A percentile compares a stretch with the other conserved stretches of the same genome.
phyloP scores from a whole-genome alignment of 225 moss, liverwort and hornwort genomes.

The Rhytidiadelphus loreus region DNA sequence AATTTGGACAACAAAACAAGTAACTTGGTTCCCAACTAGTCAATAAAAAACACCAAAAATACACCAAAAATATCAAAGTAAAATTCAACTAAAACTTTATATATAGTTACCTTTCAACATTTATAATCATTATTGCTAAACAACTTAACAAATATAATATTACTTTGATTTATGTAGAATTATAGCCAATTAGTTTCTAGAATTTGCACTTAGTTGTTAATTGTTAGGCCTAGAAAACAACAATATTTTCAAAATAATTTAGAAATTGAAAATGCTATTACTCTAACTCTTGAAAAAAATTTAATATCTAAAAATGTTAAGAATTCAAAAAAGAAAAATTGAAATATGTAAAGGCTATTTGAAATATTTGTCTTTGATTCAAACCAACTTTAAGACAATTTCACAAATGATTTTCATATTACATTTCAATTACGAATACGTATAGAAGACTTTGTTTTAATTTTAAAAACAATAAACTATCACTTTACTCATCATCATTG shows the following conservation, averaged over 20 bases:
- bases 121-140: rapidly evolving
- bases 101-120: neutral
- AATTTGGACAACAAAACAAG: too few species aligned
- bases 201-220: neutral
- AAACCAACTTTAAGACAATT: neutral
- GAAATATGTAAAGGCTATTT: neutral
- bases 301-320: neutral
- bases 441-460: too few species aligned
- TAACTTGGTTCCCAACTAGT: too few species aligned
- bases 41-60: too few species aligned
- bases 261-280: neutral
- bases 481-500: neutral
- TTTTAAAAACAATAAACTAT: neutral
- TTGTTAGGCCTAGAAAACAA: neutral
- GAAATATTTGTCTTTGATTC: neutral
- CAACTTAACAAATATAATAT: neutral
- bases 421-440: neutral
- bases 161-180: neutral
- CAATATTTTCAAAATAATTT: neutral
- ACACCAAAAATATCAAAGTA: too few species aligned
- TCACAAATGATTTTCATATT: neutral
- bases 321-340: neutral
- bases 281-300: neutral
- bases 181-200: neutral
- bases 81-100: too few species aligned